phyloP scores from a whole-genome alignment of 73 alveolate species.

The Stentor coeruleus region DNA sequence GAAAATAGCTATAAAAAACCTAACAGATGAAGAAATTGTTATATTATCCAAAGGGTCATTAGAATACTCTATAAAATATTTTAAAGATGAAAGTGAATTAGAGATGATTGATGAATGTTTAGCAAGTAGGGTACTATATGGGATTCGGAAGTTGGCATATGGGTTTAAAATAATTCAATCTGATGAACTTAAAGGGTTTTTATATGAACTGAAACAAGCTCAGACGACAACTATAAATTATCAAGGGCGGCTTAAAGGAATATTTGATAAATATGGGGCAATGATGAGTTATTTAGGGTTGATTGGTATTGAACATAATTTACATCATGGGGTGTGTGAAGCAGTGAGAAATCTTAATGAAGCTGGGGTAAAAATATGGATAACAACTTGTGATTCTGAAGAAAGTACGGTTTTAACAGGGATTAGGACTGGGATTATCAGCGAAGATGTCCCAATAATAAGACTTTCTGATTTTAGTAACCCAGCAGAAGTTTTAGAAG shows the following conservation, averaged over 20 bases:
- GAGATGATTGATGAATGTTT: too few species aligned
- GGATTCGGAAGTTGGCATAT: not conserved
- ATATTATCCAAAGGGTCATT: too few species aligned
- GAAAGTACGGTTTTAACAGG: not conserved
- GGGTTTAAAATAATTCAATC: not conserved
- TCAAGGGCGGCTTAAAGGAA: not conserved
- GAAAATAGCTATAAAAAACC: too few species aligned
- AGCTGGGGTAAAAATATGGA: slow-evolving; percentile 4
- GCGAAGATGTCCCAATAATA: too few species aligned
- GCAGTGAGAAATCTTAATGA: not conserved
- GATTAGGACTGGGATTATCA: too few species aligned
- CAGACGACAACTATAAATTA: not conserved
- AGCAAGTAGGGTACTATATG: too few species aligned
- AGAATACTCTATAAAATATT: too few species aligned
- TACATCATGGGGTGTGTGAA: not conserved
- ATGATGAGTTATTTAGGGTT: not conserved
- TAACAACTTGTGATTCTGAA: not conserved
- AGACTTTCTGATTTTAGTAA: too few species aligned
- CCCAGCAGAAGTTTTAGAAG: too few species aligned
- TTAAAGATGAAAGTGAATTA: too few species aligned
- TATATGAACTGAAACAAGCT: not conserved
- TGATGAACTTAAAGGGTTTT: not conserved
- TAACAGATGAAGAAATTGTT: too few species aligned
- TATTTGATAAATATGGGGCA: not conserved
- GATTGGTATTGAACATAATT: not conserved